Base-by-base conservation (phyloP, 805 yeast genomes). In the Ogataea thermomethanolica region DNA sequence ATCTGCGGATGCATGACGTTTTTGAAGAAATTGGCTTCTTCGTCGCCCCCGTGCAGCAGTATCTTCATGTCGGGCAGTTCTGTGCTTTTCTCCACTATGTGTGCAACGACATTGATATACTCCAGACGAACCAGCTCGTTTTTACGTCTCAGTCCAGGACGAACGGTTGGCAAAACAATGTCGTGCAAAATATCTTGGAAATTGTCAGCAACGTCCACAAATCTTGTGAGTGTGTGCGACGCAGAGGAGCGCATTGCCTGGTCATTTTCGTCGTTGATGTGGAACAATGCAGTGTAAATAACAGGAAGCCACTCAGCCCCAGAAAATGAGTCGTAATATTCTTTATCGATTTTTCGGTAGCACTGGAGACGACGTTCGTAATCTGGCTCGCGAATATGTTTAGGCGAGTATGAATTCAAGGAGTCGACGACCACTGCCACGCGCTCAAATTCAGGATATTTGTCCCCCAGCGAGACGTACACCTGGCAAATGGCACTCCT, bases 1-100 rank as follows among this genome's bases (percentile, higher is more conserved):
- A 83, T 53, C 65, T 91, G 99, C 26, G 91, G 79, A 59, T 91
- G 96, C 44, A 73, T 74, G 34, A 93, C 71, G 52, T 89, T 88
- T 35, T 51, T 53, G 53, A 64, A 64, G 35, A 61, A 59, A 60
- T 87, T 81, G 4, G 88, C 84, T 52, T 89, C 97, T 26, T 81
- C 91, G 51, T 88, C 95, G 29, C 81, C 81, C 37, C 74, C 70
- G 52, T 67, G 73, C 1, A 81, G 61, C 28, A 91, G 63, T 1
- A 74, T 69, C 41, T 74, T 72, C 89, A 90, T 71, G 50, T 84
- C 91, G 17, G 68, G 65, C 26, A 88, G 65, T 2, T 76, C 87
- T 26, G 63, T 62, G 7, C 76, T 57, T 27, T 70, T 50, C 14
- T 65, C 64, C 10, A 88, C 84, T 30, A 79, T 64, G 49, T 85